Evolutionary conservation across 306 rosid genomes (phyloP).

Genomic region (Comarum palustre): DNA sequence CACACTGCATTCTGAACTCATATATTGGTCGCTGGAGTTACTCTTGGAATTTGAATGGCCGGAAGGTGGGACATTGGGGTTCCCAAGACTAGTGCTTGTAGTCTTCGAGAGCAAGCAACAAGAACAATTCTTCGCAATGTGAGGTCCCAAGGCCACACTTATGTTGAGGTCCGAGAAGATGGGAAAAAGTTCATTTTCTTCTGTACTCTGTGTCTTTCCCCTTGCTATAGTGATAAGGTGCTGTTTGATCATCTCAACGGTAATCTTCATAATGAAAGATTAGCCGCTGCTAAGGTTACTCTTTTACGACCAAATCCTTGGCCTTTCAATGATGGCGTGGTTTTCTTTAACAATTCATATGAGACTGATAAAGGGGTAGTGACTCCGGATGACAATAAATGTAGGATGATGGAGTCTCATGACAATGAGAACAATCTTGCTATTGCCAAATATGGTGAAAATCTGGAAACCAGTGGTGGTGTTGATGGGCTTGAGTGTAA

Average conservation of each 20-base stretch:
- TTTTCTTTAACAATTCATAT: constrained; percentile 57
- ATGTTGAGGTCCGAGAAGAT: constrained; percentile 73
- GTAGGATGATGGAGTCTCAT: constrained; percentile 42
- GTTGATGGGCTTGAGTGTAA: constrained; percentile 23
- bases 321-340: constrained; percentile 87
- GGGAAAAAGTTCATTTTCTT: constrained; percentile 72
- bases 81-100: constrained; percentile 36
- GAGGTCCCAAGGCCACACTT: constrained; percentile 79
- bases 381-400: constrained; percentile 26
- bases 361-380: constrained; percentile 36
- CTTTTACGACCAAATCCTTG: constrained; percentile 73
- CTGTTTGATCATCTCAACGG: constrained; percentile 84
- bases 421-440: constrained; percentile 49
- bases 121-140: constrained; percentile 64
- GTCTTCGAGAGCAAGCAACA: constrained; percentile 59
- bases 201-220: constrained; percentile 76
- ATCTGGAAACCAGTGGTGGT: constrained; percentile 15
- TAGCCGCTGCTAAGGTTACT: constrained; percentile 66
- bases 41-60: constrained; percentile 47
- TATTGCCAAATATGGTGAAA: constrained; percentile 54
- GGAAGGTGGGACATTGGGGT: constrained; percentile 53
- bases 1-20: too few relatives aligned
- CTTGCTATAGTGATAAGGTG: constrained; percentile 65
- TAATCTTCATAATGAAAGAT: constrained; percentile 59
- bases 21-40: constrained; percentile 8